Evolutionary conservation across 2,329 filamentous ascomycete genomes (phyloP).

Genomic region (Cladosporium austrohemisphaericum): DNA sequence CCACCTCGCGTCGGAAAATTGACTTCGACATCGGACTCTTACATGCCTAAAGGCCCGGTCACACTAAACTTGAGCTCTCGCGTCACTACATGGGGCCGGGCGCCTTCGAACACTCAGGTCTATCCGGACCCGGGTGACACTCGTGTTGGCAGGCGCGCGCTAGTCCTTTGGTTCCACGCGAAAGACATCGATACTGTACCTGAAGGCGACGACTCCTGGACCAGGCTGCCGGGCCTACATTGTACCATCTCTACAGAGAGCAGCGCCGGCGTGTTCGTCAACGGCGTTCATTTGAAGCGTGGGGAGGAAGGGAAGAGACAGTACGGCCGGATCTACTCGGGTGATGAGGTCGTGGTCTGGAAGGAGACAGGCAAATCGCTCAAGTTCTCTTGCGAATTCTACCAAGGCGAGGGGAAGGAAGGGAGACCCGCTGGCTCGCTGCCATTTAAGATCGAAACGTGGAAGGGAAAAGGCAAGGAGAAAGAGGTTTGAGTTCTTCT

Average conservation of each 20-base stretch:
- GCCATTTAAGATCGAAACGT: constrained; percentile 3
- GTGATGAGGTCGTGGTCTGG: constrained; percentile 73
- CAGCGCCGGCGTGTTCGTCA: constrained; percentile 70
- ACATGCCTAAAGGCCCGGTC: constrained; percentile 46
- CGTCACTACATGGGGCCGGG: constrained; percentile 74
- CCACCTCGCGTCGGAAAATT: constrained; percentile 59
- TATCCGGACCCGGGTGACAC: constrained; percentile 62
- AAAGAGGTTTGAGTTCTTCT: neutral
- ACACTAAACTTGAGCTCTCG: constrained; percentile 63
- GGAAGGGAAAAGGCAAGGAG: neutral
- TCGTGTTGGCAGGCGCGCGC: constrained; percentile 75
- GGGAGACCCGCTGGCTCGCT: constrained; percentile 1
- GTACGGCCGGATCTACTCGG: constrained; percentile 68
- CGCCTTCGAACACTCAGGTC: constrained; percentile 62
- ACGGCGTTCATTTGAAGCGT: constrained; percentile 63
- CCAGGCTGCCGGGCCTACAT: constrained; percentile 53
- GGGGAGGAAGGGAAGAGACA: constrained; percentile 49
- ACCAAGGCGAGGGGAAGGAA: constrained; percentile 29
- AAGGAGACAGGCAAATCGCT: constrained; percentile 35
- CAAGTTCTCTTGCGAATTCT: constrained; percentile 44
- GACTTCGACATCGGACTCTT: constrained; percentile 61
- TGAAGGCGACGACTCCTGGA: constrained; percentile 51
- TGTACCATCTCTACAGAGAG: constrained; percentile 77
- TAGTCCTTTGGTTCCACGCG: constrained; percentile 74
- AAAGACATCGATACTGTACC: constrained; percentile 58